A percentile compares a stretch with the other conserved stretches of the same genome.
Evolutionary conservation across 257 asterid species (phyloP).

Genomic region (Datura wrightii): DNA sequence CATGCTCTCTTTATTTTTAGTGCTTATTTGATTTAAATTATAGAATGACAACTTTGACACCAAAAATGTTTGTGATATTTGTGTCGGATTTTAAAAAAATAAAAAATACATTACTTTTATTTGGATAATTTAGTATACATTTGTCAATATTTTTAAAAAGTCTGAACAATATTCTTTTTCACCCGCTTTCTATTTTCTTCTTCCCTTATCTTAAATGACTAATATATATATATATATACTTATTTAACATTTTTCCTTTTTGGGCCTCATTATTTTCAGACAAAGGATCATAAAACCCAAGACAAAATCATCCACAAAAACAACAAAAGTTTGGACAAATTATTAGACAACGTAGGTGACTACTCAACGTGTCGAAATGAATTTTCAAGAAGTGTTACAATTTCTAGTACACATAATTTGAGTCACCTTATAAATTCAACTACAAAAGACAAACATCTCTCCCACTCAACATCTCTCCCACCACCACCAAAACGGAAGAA

Average conservation of each 20-base stretch:
- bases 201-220: background rate
- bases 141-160: no score
- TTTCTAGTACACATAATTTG: constrained; percentile 10
- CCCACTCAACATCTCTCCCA: constrained; percentile 38
- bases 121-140: no score
- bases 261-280: constrained; percentile 17
- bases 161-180: no score
- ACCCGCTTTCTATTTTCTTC: no score
- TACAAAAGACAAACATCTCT: background rate
- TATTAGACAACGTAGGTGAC: background rate
- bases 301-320: constrained; percentile 33
- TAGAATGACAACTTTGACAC: background rate
- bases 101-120: no score
- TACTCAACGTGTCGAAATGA: constrained; percentile 17
- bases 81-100: no score
- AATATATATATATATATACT: background rate
- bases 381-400: background rate
- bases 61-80: no score
- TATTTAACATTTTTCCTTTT: background rate
- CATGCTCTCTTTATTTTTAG: background rate
- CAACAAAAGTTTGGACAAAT: constrained; percentile 31
- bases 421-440: background rate
- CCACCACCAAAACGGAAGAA: background rate
- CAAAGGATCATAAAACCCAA: constrained; percentile 20
- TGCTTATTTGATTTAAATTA: background rate